Evolutionary conservation across 768 basidiomycete genomes (phyloP).

Genomic region (Cubamyces sp.): DNA sequence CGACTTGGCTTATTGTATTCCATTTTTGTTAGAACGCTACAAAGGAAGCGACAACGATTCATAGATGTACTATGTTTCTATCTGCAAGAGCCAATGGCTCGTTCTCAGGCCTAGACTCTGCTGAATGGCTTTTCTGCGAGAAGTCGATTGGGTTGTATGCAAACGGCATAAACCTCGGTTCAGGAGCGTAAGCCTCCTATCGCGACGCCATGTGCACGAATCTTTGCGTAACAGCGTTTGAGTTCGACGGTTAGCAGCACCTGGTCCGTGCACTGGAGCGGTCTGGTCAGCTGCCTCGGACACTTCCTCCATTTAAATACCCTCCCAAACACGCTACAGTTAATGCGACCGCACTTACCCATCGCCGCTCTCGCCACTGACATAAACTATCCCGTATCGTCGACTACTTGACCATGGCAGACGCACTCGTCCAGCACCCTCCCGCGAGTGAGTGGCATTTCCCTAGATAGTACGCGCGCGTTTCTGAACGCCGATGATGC

Average conservation of each 20-base stretch:
- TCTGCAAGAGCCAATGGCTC: background rate
- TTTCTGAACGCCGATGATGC: background rate
- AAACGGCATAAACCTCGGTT: too few relatives aligned
- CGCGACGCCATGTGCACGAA: too few relatives aligned
- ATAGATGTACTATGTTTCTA: background rate
- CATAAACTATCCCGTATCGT: background rate
- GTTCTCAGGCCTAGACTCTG: too few relatives aligned
- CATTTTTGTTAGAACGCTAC: background rate
- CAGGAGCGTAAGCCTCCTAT: too few relatives aligned
- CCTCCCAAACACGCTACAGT: background rate
- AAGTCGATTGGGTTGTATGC: too few relatives aligned
- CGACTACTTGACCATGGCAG: conserved; percentile 13
- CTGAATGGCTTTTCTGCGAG: too few relatives aligned
- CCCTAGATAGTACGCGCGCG: background rate
- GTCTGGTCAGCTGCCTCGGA: conserved; percentile 24
- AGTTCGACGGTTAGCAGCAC: conserved; percentile 10
- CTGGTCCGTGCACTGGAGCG: conserved; percentile 27
- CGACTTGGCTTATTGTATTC: too few relatives aligned
- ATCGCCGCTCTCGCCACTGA: conserved; percentile 4
- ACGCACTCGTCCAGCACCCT: conserved; percentile 24
- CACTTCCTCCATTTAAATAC: conserved; percentile 17
- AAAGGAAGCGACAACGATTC: background rate
- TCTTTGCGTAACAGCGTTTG: conserved; percentile 26
- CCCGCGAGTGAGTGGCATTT: conserved; percentile 25
- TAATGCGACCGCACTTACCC: background rate